A percentile compares a stretch with the other conserved stretches of the same genome.
These are phyloP conservation scores for Seiridium cupressi DNA, from an alignment of 2,329 filamentous ascomycete genomes.

Conservation along the genomic window DNA sequence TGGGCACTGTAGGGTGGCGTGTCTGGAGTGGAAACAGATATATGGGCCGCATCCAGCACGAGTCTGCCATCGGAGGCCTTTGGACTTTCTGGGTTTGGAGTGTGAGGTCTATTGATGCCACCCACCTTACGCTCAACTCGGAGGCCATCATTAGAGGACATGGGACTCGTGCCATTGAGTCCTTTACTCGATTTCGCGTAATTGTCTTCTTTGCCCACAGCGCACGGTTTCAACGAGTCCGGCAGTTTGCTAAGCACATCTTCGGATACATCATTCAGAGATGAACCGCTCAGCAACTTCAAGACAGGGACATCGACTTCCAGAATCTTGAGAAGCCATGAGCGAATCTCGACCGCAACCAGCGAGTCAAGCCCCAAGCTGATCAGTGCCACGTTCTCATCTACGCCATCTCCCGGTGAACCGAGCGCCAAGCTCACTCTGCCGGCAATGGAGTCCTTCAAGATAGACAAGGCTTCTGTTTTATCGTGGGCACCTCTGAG, in stretches of 20 bases:
- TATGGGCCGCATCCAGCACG: neutral
- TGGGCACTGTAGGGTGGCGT: neutral
- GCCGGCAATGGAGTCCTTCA: neutral
- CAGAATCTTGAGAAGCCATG: constrained; percentile 12
- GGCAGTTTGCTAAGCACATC: neutral
- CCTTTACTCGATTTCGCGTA: no score
- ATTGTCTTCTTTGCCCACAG: neutral
- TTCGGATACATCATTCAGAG: neutral
- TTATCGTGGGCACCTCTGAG: no score
- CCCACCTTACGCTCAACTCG: no score
- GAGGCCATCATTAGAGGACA: no score
- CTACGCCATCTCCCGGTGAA: neutral
- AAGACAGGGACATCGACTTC: constrained; percentile 37
- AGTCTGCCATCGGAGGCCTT: neutral
- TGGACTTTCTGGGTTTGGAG: neutral
- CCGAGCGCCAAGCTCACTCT: neutral
- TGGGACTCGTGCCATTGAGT: no score
- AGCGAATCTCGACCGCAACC: neutral
- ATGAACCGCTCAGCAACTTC: constrained; percentile 32
- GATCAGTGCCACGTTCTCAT: neutral
- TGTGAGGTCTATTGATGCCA: no score
- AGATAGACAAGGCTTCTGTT: neutral
- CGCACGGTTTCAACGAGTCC: neutral
- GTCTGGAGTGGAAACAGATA: neutral
- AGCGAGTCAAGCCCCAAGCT: constrained; percentile 13